Evolutionary conservation across 768 basidiomycete genomes (phyloP).

Genomic region (Tulasnella calospora): DNA sequence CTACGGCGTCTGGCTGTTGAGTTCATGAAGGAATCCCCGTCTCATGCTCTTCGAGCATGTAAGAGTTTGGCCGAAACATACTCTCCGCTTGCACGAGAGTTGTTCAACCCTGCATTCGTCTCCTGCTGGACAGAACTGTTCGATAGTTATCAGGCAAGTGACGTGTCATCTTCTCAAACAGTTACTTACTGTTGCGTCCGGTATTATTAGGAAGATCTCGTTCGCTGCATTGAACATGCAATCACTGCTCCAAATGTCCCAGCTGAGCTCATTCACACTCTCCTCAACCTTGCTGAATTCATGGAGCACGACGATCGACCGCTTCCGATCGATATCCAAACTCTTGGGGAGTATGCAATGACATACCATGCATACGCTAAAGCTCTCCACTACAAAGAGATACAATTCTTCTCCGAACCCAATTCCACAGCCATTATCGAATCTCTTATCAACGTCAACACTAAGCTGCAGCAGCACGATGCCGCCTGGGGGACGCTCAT

Average conservation of each 20-base stretch:
- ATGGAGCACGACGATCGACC: slow-evolving; percentile 99
- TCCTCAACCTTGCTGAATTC: slow-evolving; percentile 93
- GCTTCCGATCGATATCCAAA: slow-evolving; percentile 87
- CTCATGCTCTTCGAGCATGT: slow-evolving; percentile 94
- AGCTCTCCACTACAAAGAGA: slow-evolving; percentile 96
- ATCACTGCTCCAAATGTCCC: slow-evolving; percentile 67
- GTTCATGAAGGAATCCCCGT: slow-evolving; percentile 97
- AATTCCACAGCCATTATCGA: slow-evolving; percentile 82
- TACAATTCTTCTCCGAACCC: slow-evolving; percentile 91
- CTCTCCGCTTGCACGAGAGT: slow-evolving; percentile 82
- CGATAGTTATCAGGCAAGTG: slow-evolving; percentile 85
- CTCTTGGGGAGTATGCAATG: slow-evolving; percentile 89
- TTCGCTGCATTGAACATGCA: slow-evolving; percentile 80
- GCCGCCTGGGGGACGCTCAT: slow-evolving; percentile 96
- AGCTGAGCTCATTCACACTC: slow-evolving; percentile 80
- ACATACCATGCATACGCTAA: slow-evolving; percentile 94
- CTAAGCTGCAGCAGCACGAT: slow-evolving; percentile 92
- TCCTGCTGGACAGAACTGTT: slow-evolving; percentile 97
- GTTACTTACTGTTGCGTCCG: neutral
- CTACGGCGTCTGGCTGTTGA: slow-evolving; percentile 88
- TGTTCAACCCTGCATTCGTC: slow-evolving; percentile 97
- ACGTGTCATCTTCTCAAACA: neutral
- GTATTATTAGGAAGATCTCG: slow-evolving; percentile 75
- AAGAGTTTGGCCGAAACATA: slow-evolving; percentile 91
- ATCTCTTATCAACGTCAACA: slow-evolving; percentile 92